phyloP scores from a whole-genome alignment of 192 early-diverging fungal genomes.

The Diversispora eburnea region DNA sequence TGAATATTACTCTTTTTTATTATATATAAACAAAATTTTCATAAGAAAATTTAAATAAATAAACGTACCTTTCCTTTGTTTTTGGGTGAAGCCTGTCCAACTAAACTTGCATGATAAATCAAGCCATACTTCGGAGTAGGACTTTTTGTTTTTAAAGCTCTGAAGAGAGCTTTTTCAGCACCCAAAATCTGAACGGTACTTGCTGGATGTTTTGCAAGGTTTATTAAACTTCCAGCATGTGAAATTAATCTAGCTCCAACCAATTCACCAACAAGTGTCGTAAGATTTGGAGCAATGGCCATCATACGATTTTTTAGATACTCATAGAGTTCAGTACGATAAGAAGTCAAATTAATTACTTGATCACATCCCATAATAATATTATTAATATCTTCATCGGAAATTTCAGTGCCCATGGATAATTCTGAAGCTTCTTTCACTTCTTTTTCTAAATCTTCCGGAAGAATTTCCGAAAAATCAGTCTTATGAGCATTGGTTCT shows the following conservation, averaged over 20 bases:
- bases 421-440: constrained; percentile 97
- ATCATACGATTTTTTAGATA: constrained; percentile 98
- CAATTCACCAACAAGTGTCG: constrained; percentile 95
- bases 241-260: constrained; percentile 97
- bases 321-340: constrained; percentile 91
- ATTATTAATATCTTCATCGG: constrained; percentile 95
- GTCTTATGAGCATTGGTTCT: constrained; percentile 55
- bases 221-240: constrained; percentile 95
- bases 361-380: constrained; percentile 92
- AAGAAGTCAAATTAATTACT: constrained; percentile 93
- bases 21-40: neutral
- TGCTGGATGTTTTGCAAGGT: constrained; percentile 96
- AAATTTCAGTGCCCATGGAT: constrained; percentile 98
- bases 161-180: constrained; percentile 99
- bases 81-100: constrained; percentile 95
- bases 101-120: constrained; percentile 95
- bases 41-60: neutral
- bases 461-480: constrained; percentile 77
- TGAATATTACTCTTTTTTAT: neutral
- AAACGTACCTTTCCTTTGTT: constrained; percentile 81
- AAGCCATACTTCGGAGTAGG: constrained; percentile 99
- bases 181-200: constrained; percentile 99
- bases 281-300: constrained; percentile 85
- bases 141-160: constrained; percentile 97
- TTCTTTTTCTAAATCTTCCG: constrained; percentile 78